A percentile compares a stretch with the other conserved stretches of the same genome.
Conservation (phyloP, 306 rosid genomes). For the Trifolium dubium region DNA sequence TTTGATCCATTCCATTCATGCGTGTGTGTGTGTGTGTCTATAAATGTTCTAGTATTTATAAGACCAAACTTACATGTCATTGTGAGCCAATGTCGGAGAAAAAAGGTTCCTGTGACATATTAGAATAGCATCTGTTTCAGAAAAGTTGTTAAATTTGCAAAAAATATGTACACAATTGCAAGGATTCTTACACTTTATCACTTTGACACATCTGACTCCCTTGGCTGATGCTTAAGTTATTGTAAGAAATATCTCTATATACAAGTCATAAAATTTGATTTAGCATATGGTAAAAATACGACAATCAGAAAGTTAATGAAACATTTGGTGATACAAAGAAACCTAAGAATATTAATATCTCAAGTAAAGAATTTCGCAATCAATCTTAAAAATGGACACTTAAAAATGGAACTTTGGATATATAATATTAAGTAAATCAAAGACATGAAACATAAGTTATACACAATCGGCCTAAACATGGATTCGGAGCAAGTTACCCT, state of each 20-base stretch:
- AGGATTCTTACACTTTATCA: conserved; percentile 52
- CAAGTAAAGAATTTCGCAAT: conserved; percentile 5
- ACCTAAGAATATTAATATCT: conserved; percentile 24
- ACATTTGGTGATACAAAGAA: conserved; percentile 12
- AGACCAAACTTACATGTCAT: conserved; percentile 43
- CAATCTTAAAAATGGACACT: neutral
- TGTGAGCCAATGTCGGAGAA: conserved; percentile 27
- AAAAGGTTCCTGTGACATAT: conserved; percentile 47
- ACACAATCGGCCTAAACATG: neutral
- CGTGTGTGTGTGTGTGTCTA: neutral
- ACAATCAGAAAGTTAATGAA: neutral
- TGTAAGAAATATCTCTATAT: conserved; percentile 72
- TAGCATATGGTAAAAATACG: conserved; percentile 17
- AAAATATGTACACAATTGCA: conserved; percentile 3
- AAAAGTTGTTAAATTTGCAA: conserved; percentile 1
- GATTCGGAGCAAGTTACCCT: neutral
- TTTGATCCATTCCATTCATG: too few relatives aligned
- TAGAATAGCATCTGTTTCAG: conserved; percentile 18
- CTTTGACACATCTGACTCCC: conserved; percentile 39
- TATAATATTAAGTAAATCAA: neutral
- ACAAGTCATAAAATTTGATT: conserved; percentile 39
- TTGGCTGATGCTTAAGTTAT: conserved; percentile 48
- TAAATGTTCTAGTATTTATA: neutral
- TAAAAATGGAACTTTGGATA: neutral
- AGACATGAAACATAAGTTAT: conserved; percentile 1